Evolutionary conservation across 768 basidiomycete species (phyloP).

Genomic region (Hirschioporus abietinus): DNA sequence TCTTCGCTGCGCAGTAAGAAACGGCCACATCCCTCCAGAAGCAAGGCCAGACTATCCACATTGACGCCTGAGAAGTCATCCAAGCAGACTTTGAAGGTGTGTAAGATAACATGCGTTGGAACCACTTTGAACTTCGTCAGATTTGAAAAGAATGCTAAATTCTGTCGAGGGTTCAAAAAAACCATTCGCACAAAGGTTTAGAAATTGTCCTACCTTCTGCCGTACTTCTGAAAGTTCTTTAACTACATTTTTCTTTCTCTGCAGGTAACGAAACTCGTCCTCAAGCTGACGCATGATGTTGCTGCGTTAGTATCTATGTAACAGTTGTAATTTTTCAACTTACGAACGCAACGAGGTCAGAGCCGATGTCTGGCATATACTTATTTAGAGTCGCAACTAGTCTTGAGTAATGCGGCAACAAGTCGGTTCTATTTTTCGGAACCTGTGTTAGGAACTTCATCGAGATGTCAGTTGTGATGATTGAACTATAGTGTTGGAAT

Average conservation of each 20-base stretch:
- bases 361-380: constrained; percentile 92
- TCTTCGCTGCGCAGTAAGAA: constrained; percentile 86
- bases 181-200: neutral
- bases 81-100: constrained; percentile 94
- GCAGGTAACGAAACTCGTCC: constrained; percentile 94
- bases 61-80: constrained; percentile 93
- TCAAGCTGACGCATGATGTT: constrained; percentile 57
- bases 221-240: constrained; percentile 85
- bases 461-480: constrained; percentile 10
- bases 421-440: constrained; percentile 82
- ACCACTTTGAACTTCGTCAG: constrained; percentile 95
- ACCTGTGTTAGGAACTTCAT: constrained; percentile 73
- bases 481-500: constrained; percentile 2
- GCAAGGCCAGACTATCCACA: constrained; percentile 85
- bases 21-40: constrained; percentile 91
- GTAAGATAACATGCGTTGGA: constrained; percentile 85
- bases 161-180: constrained; percentile 41
- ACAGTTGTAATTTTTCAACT: constrained; percentile 25
- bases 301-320: neutral
- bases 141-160: constrained; percentile 81
- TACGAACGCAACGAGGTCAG: constrained; percentile 76
- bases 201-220: constrained; percentile 54
- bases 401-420: constrained; percentile 90
- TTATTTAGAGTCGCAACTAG: constrained; percentile 81
- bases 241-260: constrained; percentile 88